Evolutionary conservation across 805 yeast genomes (phyloP).

Genomic region (Ogataea pilisensis): DNA sequence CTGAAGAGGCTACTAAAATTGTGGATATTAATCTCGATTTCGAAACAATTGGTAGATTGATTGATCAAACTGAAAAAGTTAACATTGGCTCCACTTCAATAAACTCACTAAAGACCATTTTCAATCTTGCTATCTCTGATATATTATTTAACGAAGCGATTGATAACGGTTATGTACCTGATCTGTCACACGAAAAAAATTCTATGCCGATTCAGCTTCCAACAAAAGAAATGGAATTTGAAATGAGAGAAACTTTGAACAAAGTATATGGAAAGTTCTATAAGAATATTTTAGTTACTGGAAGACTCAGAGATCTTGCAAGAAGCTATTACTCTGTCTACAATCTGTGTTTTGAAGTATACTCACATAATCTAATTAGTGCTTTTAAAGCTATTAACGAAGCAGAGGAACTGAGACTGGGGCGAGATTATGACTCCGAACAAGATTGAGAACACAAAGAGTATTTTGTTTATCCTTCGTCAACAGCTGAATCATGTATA

Average conservation of each 20-base stretch:
- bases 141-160: constrained; percentile 9
- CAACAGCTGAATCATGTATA: too few species aligned
- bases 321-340: constrained; percentile 13
- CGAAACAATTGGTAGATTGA: constrained; percentile 12
- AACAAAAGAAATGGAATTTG: background rate
- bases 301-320: constrained; percentile 8
- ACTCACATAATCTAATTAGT: constrained; percentile 6
- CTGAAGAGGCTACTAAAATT: constrained; percentile 4
- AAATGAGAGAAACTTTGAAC: background rate
- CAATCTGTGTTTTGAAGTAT: constrained; percentile 15
- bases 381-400: constrained; percentile 7
- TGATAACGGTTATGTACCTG: constrained; percentile 3
- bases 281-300: constrained; percentile 6
- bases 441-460: too few species aligned
- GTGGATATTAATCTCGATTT: constrained; percentile 16
- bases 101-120: constrained; percentile 16
- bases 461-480: too few species aligned
- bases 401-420: background rate
- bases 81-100: constrained; percentile 15
- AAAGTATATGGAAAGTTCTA: constrained; percentile 13
- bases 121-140: constrained; percentile 11
- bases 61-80: constrained; percentile 17
- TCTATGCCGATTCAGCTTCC: background rate
- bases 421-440: too few species aligned
- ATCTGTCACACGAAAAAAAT: background rate